Evolutionary conservation across 352 stramenopile genomes (phyloP), one percentile per base, ranked within the genome.

Genomic region (Phytopythium sindhum): DNA sequence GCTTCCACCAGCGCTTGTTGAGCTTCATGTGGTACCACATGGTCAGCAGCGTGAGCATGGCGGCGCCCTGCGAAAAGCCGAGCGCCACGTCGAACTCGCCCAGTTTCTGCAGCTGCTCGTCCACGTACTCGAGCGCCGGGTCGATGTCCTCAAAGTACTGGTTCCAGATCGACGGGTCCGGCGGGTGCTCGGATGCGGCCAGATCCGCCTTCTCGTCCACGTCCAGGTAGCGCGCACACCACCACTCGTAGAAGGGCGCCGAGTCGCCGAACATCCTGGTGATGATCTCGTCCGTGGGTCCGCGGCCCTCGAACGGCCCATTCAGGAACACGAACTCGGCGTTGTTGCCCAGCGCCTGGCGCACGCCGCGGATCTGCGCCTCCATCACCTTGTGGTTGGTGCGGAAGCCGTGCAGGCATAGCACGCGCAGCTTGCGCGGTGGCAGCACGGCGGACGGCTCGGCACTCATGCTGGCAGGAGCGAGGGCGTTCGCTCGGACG

Each of bases 201-300:
- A 74, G 73, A 23, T 73, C 71, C n/a, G 69, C 63, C 23, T 73
- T 68, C 56, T 81, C 78, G 19, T 80, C 64, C 24, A 79, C 72
- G 60, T 85, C 69, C 8, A 84, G 67, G 5, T 70, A 74, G 5
- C 72, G 70, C 21, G 77, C 70, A 5, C 39, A 41, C 80, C 79
- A 89, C 86, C 86, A 94, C 66, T 94, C 86, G 67, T 88, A 94
- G 67, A 91, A 95, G 11, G 78, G 74, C 21, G 72, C 76, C 14
- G 88, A 77, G 23, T 88, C 31, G 19, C 67, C 78, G 28, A 90
- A 86, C 33, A 86, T 71, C 24, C 66, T 60, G 37, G 85, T 68
- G 44, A 95, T 81, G 28, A 74, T 64, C 23, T 78, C 64, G 21
- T 93, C 83, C 15, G 77, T 86, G 19, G 71, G 81, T 1, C 84